Conservation (phyloP, 2,329 filamentous ascomycete species). For the Metarhizium rileyi region DNA sequence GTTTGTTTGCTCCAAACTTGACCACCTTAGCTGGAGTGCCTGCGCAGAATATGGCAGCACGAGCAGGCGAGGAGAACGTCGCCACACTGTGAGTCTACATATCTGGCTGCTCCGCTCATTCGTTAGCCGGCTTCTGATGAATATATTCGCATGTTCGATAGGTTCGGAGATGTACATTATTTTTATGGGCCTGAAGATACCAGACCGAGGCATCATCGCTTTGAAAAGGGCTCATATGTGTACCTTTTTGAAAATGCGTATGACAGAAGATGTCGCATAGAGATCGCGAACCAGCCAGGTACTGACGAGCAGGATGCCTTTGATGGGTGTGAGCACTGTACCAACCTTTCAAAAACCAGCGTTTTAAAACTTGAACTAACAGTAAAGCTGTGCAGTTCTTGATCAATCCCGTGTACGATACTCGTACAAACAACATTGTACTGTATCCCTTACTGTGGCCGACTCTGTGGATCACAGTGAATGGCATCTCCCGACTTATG, state of each 20-base stretch:
- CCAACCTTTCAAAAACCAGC: neutral
- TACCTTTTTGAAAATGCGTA: constrained; percentile 69
- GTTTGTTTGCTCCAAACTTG: neutral
- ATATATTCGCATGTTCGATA: neutral
- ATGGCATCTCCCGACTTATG: constrained; percentile 68
- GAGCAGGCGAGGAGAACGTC: constrained; percentile 40
- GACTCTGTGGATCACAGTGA: constrained; percentile 43
- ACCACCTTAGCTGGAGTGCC: neutral
- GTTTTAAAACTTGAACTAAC: constrained; percentile 7
- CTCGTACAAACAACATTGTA: constrained; percentile 63
- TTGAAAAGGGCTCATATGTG: constrained; percentile 70
- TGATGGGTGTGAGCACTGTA: constrained; percentile 52
- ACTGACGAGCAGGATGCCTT: constrained; percentile 73
- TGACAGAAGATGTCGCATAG: constrained; percentile 58
- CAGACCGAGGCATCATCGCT: constrained; percentile 67
- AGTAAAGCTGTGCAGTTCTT: constrained; percentile 39
- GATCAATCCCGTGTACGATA: constrained; percentile 57
- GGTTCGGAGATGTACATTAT: constrained; percentile 72
- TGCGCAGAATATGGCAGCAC: constrained; percentile 30
- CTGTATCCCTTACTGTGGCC: constrained; percentile 59
- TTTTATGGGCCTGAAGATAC: constrained; percentile 60
- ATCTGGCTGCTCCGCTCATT: neutral
- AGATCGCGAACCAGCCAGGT: constrained; percentile 66
- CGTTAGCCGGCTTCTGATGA: neutral
- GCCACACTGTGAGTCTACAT: constrained; percentile 36